phyloP scores from a whole-genome alignment of 2,329 filamentous ascomycete genomes.

The Aspergillus melleus region DNA sequence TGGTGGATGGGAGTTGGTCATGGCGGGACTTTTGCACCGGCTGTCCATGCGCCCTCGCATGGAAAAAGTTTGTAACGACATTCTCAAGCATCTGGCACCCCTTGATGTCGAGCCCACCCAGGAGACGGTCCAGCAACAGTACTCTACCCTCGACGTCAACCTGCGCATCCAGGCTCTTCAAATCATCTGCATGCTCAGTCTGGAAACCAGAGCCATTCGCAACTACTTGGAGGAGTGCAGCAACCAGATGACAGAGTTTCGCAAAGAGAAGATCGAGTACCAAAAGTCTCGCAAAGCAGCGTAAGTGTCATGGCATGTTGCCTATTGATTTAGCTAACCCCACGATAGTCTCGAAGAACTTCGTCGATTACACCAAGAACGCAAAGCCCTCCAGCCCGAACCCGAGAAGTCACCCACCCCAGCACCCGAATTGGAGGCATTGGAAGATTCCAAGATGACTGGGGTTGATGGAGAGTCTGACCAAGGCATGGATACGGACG shows the following conservation, averaged over 20 bases:
- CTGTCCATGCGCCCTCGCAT: conserved; percentile 73
- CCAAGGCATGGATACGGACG: conserved; percentile 68
- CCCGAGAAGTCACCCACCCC: conserved; percentile 46
- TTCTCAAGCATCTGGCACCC: conserved; percentile 80
- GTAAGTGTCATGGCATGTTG: conserved; percentile 41
- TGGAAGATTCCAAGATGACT: conserved; percentile 42
- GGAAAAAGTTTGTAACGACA: conserved; percentile 71
- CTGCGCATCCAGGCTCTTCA: conserved; percentile 76
- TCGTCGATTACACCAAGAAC: conserved; percentile 48
- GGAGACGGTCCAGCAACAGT: conserved; percentile 71
- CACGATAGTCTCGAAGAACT: conserved; percentile 43
- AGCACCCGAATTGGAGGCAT: conserved; percentile 41
- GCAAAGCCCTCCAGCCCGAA: conserved; percentile 49
- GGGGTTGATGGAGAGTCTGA: conserved; percentile 61
- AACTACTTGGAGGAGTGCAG: conserved; percentile 89
- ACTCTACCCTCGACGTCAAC: conserved; percentile 78
- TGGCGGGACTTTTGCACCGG: conserved; percentile 83
- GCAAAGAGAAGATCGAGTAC: conserved; percentile 93
- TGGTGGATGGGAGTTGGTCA: conserved; percentile 87
- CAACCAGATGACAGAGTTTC: conserved; percentile 88
- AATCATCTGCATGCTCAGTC: conserved; percentile 79
- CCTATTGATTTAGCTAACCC: background rate
- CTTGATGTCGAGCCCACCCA: conserved; percentile 71
- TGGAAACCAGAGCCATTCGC: conserved; percentile 82
- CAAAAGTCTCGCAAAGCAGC: conserved; percentile 72